Conservation (phyloP, 192 early-diverging fungal species). For the Backusella mclennaniae region DNA sequence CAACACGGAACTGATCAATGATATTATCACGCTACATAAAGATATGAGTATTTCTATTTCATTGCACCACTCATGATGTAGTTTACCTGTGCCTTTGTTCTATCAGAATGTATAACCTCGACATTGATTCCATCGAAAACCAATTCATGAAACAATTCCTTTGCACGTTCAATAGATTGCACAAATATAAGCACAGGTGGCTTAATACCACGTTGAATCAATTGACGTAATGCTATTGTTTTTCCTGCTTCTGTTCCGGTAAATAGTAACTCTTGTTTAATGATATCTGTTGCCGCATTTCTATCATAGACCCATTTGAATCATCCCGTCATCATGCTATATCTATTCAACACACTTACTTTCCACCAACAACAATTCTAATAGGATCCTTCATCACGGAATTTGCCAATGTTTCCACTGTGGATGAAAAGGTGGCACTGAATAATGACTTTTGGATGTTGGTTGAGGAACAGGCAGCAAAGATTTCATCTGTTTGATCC, state of each 20-base stretch:
- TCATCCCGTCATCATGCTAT: not conserved
- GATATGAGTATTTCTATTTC: not conserved
- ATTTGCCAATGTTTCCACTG: conserved; percentile 87
- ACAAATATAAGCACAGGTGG: conserved; percentile 96
- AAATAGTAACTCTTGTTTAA: conserved; percentile 87
- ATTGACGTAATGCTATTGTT: conserved; percentile 86
- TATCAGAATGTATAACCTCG: conserved; percentile 96
- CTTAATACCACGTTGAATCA: conserved; percentile 72
- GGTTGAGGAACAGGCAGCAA: conserved; percentile 77
- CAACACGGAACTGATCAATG: conserved; percentile 84
- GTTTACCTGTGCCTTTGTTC: conserved; percentile 81
- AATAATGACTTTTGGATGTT: conserved; percentile 82
- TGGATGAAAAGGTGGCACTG: conserved; percentile 92
- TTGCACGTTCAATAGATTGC: conserved; percentile 95
- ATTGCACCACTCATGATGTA: not conserved
- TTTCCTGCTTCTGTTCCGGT: conserved; percentile 95
- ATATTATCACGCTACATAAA: conserved; percentile 74
- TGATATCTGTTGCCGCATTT: conserved; percentile 89
- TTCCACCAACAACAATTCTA: conserved; percentile 83
- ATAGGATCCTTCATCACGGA: conserved; percentile 91
- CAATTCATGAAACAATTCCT: conserved; percentile 94
- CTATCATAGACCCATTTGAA: conserved; percentile 26
- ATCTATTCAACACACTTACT: conserved; percentile 40
- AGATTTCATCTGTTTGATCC: conserved; percentile 86
- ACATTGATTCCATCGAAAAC: conserved; percentile 98